A percentile compares a stretch with the other conserved stretches of the same genome.
Conservation (phyloP, 768 basidiomycete genomes). For the Serendipita vermifera region DNA sequence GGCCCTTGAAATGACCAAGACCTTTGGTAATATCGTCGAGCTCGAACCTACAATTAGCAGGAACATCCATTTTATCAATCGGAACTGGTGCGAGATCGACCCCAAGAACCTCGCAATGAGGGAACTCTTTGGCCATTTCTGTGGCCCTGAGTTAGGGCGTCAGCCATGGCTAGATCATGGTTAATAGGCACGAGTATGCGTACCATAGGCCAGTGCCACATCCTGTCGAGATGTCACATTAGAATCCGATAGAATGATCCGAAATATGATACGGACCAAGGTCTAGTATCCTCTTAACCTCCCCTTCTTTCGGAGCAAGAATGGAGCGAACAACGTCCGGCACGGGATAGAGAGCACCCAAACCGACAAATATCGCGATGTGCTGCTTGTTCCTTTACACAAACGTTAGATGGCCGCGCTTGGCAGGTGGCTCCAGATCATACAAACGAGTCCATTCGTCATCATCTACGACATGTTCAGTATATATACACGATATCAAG, state of each 20-base stretch:
- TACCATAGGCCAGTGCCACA: too few species aligned
- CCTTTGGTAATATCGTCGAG: neutral
- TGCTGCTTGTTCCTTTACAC: constrained; percentile 1
- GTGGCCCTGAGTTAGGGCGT: too few species aligned
- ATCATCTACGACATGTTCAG: constrained; percentile 8
- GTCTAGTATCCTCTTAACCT: constrained; percentile 1
- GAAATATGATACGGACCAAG: neutral
- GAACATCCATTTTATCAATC: neutral
- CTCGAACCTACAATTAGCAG: constrained; percentile 1
- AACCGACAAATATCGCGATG: neutral
- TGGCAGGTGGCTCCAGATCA: neutral
- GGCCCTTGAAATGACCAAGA: constrained; percentile 1
- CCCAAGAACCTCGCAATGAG: neutral
- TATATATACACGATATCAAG: neutral
- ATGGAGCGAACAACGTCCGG: neutral
- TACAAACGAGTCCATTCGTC: constrained; percentile 3
- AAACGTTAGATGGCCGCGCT: neutral
- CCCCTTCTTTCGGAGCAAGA: neutral
- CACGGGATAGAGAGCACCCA: neutral
- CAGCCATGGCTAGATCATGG: too few species aligned
- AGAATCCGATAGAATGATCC: too few species aligned
- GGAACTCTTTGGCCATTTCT: constrained; percentile 2
- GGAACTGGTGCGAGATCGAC: constrained; percentile 4
- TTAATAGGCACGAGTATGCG: too few species aligned
- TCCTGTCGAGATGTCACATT: too few species aligned